These are phyloP conservation scores for Penicillium sclerotiorum DNA, from an alignment of 2,329 filamentous ascomycete species.

Conservation along the genomic window DNA sequence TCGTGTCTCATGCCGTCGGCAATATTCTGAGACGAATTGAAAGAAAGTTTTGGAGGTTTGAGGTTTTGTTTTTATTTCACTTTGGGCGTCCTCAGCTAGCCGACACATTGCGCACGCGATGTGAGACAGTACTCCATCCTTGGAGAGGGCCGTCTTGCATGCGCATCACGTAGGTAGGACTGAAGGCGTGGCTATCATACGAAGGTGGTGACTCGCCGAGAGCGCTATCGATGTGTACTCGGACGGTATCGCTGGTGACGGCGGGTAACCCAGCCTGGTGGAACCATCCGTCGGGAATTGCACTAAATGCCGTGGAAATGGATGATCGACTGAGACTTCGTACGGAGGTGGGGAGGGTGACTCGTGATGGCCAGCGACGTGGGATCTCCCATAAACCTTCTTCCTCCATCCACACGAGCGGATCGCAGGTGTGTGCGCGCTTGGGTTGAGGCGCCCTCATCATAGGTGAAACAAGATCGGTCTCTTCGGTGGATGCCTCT, in stretches of 20 bases:
- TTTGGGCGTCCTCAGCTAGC: background rate
- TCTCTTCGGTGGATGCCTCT: background rate
- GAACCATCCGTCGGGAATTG: conserved; percentile 2
- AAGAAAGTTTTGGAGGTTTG: too few relatives aligned
- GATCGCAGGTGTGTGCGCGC: conserved; percentile 11
- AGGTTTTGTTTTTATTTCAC: too few relatives aligned
- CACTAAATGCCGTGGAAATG: background rate
- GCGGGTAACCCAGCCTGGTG: background rate
- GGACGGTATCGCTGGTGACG: background rate
- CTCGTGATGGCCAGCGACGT: conserved; percentile 1
- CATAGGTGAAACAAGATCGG: background rate
- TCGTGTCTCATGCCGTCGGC: too few relatives aligned
- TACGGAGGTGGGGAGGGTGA: background rate
- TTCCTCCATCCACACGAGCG: conserved; percentile 35
- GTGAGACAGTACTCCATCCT: conserved; percentile 29
- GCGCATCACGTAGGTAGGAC: conserved; percentile 10
- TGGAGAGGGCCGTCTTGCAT: conserved; percentile 15
- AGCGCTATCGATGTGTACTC: background rate
- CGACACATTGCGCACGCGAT: conserved; percentile 20
- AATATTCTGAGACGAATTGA: too few relatives aligned
- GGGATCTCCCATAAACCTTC: conserved; percentile 32
- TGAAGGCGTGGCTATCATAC: conserved; percentile 29
- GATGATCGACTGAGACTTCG: background rate
- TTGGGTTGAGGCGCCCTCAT: background rate
- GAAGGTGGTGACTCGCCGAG: conserved; percentile 27